Base-by-base conservation (phyloP, 1,284 basidiomycete genomes). In the Ganoderma sinense region DNA sequence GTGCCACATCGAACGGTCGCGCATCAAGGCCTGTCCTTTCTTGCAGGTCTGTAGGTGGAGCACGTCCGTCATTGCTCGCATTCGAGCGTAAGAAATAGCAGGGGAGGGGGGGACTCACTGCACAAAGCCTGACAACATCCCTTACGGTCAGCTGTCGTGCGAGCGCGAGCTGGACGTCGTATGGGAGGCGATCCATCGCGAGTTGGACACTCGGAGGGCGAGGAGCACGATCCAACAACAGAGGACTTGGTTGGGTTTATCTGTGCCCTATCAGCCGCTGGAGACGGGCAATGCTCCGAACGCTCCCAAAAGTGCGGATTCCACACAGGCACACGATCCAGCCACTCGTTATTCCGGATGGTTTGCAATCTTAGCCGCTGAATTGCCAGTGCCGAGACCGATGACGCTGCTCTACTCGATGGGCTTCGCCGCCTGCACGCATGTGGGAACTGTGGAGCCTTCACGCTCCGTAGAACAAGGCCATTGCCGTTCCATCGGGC, bases 1-100 rank as follows among this genome's bases (percentile, higher is more conserved):
- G 59, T 71, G 65, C 72, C 72, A 73, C 13, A 73, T 26, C 0
- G 72, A 64, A 36, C 68, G 72, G 70, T 73, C 72, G 53, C 48
- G 43, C 62, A 69, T 69, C 26, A 73, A 33, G 11, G 48, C 56
- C 23, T 68, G 67, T 39, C 68, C 41, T n/a, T 66, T 59, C 43
- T 64, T 69, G 72, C 68, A 73, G 39, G 72, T 71, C 72, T 73
- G 53, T 11, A 43, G 23, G 58, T n/a, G 6, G 8, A 14, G 26
- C 8, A 55, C 20, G 23, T 14, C 41, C 45, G 18, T 39, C 48
- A 58, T 36, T 33, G 4, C 45, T 70, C 58, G 45, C 58, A 53
- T 45, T 63, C 66, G 53, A 41, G 29, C 18, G 13, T 10, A 10
- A 7, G 60, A 5, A 55, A 40, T 39, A 33, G 31, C 41, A 36